A percentile compares a stretch with the other conserved stretches of the same genome.
These are phyloP conservation scores for Berberis vulgaris DNA, from an alignment of 164 flowering plant species.

Conservation along the genomic window DNA sequence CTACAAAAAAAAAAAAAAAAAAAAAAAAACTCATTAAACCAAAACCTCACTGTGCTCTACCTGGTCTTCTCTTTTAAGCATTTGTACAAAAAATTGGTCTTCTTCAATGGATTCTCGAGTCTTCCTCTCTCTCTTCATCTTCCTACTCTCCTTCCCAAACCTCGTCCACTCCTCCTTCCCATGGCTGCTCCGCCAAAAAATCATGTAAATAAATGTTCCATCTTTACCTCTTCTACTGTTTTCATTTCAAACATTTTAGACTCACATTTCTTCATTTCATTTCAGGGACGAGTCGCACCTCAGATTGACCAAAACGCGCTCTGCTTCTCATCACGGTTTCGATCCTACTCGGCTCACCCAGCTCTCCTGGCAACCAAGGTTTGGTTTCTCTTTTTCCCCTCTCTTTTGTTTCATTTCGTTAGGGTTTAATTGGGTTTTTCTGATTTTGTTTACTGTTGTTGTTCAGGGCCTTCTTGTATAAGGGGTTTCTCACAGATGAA, in stretches of 20 bases:
- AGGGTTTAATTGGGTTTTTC: neutral
- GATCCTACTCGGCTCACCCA: slow-evolving; percentile 72
- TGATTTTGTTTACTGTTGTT: neutral
- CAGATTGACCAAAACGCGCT: slow-evolving; percentile 19
- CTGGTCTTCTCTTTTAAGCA: neutral
- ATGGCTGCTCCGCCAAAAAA: slow-evolving; percentile 10
- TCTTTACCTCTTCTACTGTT: neutral
- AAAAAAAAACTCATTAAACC: no score
- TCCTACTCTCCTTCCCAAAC: slow-evolving; percentile 15
- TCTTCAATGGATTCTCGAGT: slow-evolving; percentile 22
- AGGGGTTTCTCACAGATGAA: slow-evolving; percentile 52
- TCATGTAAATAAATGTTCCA: slow-evolving; percentile 11
- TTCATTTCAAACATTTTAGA: neutral
- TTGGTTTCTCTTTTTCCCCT: neutral
- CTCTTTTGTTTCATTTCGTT: neutral
- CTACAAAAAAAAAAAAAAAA: no score
- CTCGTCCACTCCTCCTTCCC: slow-evolving; percentile 23
- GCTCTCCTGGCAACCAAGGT: slow-evolving; percentile 83
- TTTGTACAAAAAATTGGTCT: neutral
- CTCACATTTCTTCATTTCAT: neutral
- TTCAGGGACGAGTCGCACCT: slow-evolving; percentile 27
- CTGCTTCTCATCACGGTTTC: slow-evolving; percentile 15
- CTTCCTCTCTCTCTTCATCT: slow-evolving; percentile 19
- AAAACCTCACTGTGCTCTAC: no score
- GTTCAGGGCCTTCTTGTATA: slow-evolving; percentile 68